These are phyloP conservation scores for Leptographium radiaticola DNA, from an alignment of 2,329 filamentous ascomycete species.

Conservation along the genomic window DNA sequence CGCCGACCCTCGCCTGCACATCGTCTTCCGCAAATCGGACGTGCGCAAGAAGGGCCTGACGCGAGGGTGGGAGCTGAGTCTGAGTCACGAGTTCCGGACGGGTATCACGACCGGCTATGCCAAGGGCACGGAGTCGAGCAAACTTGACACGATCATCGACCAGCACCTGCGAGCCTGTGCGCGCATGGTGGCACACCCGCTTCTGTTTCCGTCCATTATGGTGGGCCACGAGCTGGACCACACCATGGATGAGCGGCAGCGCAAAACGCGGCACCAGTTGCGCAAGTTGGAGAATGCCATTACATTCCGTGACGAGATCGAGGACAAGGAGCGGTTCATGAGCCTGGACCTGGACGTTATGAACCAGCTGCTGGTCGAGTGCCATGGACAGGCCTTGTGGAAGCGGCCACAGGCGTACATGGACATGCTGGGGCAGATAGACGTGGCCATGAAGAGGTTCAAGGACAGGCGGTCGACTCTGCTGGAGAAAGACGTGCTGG, in stretches of 20 bases:
- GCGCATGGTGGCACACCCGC: slow-evolving; percentile 39
- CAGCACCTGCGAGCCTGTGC: slow-evolving; percentile 36
- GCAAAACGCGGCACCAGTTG: slow-evolving; percentile 49
- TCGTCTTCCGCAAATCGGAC: slow-evolving; percentile 53
- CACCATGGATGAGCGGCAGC: slow-evolving; percentile 47
- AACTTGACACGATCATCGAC: slow-evolving; percentile 33
- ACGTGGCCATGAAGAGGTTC: slow-evolving; percentile 11
- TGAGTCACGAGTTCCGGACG: slow-evolving; percentile 42
- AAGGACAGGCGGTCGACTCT: slow-evolving; percentile 2
- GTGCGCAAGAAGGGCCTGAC: slow-evolving; percentile 51
- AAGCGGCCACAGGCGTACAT: slow-evolving; percentile 42
- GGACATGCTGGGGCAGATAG: slow-evolving; percentile 12
- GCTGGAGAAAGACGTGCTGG: background rate
- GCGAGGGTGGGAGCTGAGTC: slow-evolving; percentile 51
- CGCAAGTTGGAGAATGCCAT: slow-evolving; percentile 48
- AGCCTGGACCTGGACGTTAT: slow-evolving; percentile 45
- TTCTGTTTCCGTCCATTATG: slow-evolving; percentile 46
- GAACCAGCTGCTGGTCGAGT: slow-evolving; percentile 50
- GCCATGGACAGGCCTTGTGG: slow-evolving; percentile 27
- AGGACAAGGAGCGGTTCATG: slow-evolving; percentile 39
- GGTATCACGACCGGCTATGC: slow-evolving; percentile 46
- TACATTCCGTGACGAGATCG: slow-evolving; percentile 46
- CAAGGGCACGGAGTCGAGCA: slow-evolving; percentile 46
- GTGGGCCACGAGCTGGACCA: slow-evolving; percentile 43
- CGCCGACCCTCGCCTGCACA: slow-evolving; percentile 43